phyloP scores from a whole-genome alignment of 1,284 basidiomycete genomes.

The Irpex sp. region DNA sequence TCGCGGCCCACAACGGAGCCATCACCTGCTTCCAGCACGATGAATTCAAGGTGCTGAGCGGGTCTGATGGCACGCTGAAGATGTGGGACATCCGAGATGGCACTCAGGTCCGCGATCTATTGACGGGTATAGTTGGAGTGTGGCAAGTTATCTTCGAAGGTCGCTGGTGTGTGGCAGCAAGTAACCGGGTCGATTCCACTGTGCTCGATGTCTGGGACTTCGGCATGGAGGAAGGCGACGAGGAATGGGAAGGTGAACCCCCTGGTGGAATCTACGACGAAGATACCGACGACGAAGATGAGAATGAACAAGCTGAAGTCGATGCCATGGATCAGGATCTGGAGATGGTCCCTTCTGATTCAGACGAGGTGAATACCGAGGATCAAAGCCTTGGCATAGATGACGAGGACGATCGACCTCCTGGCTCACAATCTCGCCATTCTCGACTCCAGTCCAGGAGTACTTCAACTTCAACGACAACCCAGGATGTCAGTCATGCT shows the following conservation, averaged over 20 bases:
- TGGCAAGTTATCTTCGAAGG: constrained; percentile 97
- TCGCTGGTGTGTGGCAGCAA: constrained; percentile 89
- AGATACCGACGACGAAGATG: constrained; percentile 42
- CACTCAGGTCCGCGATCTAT: constrained; percentile 76
- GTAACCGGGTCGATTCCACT: constrained; percentile 76
- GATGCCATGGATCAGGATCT: constrained; percentile 72
- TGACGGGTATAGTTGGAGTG: constrained; percentile 86
- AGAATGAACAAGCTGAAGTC: constrained; percentile 48
- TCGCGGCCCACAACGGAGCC: constrained; percentile 87
- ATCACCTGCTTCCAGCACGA: constrained; percentile 98
- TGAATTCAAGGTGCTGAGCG: constrained; percentile 92
- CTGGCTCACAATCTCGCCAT: constrained; percentile 15
- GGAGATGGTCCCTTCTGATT: constrained; percentile 44
- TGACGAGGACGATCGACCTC: constrained; percentile 26
- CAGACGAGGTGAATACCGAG: constrained; percentile 43
- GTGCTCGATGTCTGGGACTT: constrained; percentile 88
- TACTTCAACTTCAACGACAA: not conserved
- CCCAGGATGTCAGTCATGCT: not conserved
- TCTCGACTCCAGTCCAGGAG: not conserved
- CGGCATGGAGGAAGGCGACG: constrained; percentile 56
- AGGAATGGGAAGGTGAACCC: constrained; percentile 53
- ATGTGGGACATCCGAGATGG: constrained; percentile 94
- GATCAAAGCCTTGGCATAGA: constrained; percentile 31
- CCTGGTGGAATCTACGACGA: constrained; percentile 50
- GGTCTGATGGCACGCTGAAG: constrained; percentile 93